Base-by-base conservation (phyloP, 345 rosid genomes). In the Schrenkiella parvula region DNA sequence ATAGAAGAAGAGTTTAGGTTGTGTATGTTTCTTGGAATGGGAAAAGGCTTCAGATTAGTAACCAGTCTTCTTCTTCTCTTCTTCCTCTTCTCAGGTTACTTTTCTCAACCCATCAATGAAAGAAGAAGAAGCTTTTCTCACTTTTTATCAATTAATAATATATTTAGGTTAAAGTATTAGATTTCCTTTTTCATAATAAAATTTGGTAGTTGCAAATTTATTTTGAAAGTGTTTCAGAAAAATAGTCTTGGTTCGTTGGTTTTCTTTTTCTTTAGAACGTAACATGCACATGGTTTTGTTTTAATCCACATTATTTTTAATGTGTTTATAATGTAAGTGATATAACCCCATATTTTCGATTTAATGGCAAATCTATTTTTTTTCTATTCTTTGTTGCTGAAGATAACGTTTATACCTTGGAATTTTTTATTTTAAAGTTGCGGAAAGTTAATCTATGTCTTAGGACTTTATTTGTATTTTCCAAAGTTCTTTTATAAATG, bases 51-150 rank as follows among this genome's bases (percentile, higher is more conserved):
- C 61, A 70, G 54, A 76, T 12, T 76, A 47, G 66, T 29, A 39
- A 39, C 47, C 11, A 64, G 37, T 56, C 80, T 76, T 56, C 75
- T 70, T 56, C 66, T 76, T 38, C 54, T 76, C 28, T 37, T 35
- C 59, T 54, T 62, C 29, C 37, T 64, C 71, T 48, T 56, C 71
- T 31, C 80, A 76, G 75, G 80, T 76, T 70, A 44, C 59, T 42
- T 42, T 64, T 68, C 64, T 43, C 54, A 59, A 67, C 39, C 48
- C 22, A 41, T 68, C 64, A 59, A 38, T 73, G 42, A 37, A 46
- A 64, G 17, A 64, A 35, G 52, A 47, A 46, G 41, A 37, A 44
- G 9, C 43, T 47, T 66, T 44, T 44, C 9, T 1, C 37, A 42
- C 4, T 44, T 43, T 26, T 21, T 51, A 13, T 23, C 25, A 12